These are phyloP conservation scores for Boletus semigastroideus DNA, from an alignment of 1,284 basidiomycete genomes.

Conservation along the genomic window DNA sequence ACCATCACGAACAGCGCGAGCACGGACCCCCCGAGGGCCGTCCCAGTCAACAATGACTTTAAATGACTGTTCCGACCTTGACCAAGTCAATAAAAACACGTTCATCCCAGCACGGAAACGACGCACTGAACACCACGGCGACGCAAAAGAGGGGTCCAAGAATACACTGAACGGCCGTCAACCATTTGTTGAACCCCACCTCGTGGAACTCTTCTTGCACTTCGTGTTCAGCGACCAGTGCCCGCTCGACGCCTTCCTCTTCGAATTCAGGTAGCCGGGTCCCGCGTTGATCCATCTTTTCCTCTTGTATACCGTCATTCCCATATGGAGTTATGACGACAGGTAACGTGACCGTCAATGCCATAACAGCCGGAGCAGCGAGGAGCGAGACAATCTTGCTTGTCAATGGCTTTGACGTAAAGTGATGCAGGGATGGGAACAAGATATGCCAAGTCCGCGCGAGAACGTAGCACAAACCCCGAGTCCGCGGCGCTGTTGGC, in stretches of 20 bases:
- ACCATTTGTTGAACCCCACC: conserved; percentile 74
- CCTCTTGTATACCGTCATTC: conserved; percentile 38
- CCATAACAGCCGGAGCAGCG: conserved; percentile 84
- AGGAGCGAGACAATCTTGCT: conserved; percentile 78
- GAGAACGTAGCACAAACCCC: conserved; percentile 42
- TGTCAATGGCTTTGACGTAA: conserved; percentile 69
- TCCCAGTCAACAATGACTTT: conserved; percentile 56
- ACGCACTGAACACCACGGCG: conserved; percentile 73
- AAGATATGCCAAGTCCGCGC: conserved; percentile 57
- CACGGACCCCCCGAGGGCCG: conserved; percentile 53
- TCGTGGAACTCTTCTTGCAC: conserved; percentile 63
- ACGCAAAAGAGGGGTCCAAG: conserved; percentile 78
- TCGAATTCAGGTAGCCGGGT: conserved; percentile 62
- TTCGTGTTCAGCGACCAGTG: conserved; percentile 64
- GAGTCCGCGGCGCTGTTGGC: conserved; percentile 42
- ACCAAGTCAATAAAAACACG: conserved; percentile 6
- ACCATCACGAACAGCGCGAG: conserved; percentile 57
- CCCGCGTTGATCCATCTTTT: conserved; percentile 38
- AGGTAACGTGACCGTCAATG: conserved; percentile 87
- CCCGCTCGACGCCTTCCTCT: conserved; percentile 57
- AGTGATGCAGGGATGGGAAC: conserved; percentile 85
- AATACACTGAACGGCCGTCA: conserved; percentile 79
- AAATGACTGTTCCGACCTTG: conserved; percentile 58
- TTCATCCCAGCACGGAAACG: neutral
- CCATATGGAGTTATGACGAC: conserved; percentile 77